Evolutionary conservation across 2,329 filamentous ascomycete species (phyloP).

Genomic region (Thelonectria blattea): DNA sequence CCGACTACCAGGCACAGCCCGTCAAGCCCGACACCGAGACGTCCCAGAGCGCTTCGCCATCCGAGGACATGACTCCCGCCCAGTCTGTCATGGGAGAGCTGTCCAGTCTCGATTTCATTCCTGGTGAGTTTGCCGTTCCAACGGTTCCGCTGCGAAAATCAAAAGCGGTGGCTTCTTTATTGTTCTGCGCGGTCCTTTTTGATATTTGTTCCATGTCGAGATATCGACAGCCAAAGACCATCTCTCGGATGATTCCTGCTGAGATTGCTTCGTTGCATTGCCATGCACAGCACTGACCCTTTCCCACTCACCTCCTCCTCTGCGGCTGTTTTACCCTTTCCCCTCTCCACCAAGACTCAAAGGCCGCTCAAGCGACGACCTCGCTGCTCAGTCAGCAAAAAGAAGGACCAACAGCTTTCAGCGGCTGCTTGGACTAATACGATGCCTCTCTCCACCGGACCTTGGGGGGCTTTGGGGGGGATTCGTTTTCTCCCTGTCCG

Average conservation of each 20-base stretch:
- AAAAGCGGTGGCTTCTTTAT: not conserved
- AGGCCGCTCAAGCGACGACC: slow-evolving; percentile 31
- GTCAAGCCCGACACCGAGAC: slow-evolving; percentile 50
- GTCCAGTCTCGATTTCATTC: slow-evolving; percentile 55
- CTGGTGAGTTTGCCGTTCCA: slow-evolving; percentile 49
- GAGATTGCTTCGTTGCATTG: slow-evolving; percentile 9
- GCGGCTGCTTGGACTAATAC: slow-evolving; percentile 21
- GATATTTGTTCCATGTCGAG: not conserved
- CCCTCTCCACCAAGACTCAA: slow-evolving; percentile 15
- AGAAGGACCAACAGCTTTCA: slow-evolving; percentile 22
- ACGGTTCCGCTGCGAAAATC: not conserved
- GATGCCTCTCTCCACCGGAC: slow-evolving; percentile 17
- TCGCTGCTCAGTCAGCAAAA: slow-evolving; percentile 18
- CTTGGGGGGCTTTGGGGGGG: not conserved
- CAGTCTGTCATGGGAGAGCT: slow-evolving; percentile 54
- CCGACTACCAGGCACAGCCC: slow-evolving; percentile 60
- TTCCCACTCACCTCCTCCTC: slow-evolving; percentile 1
- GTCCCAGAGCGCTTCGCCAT: slow-evolving; percentile 41
- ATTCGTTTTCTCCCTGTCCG: slow-evolving; percentile 19
- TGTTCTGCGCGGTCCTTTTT: not conserved
- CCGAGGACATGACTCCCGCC: slow-evolving; percentile 48
- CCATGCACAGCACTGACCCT: slow-evolving; percentile 13
- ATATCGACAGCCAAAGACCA: not conserved
- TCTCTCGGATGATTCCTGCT: slow-evolving; percentile 5
- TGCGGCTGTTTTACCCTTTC: slow-evolving; percentile 1